Conservation (phyloP, 306 rosid genomes). For the Malus sylvestris region DNA sequence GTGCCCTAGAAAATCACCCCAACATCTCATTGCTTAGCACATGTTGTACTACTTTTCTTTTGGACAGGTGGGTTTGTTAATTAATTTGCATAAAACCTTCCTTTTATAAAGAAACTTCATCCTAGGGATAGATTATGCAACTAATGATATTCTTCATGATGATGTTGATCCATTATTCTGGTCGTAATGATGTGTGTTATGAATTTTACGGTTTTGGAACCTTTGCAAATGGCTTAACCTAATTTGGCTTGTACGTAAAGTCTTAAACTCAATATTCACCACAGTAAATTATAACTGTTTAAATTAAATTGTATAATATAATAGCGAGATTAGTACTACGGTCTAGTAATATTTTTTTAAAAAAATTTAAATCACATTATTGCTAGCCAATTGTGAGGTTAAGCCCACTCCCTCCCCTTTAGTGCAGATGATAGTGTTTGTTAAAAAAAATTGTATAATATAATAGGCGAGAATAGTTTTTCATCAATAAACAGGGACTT, state of each 20-base stretch:
- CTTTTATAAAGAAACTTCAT: constrained; percentile 10
- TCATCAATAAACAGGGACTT: too few relatives aligned
- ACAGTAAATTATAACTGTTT: background rate
- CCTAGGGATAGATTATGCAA: constrained; percentile 21
- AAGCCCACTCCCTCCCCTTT: accelerated
- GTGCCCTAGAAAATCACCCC: constrained; percentile 83
- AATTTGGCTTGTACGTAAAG: background rate
- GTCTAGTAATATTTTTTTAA: accelerated
- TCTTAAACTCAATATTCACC: background rate
- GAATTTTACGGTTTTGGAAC: background rate
- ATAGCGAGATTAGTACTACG: too few relatives aligned
- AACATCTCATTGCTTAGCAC: constrained; percentile 64
- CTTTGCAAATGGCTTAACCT: background rate
- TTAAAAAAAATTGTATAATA: too few relatives aligned
- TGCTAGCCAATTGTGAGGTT: too few relatives aligned
- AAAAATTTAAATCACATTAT: too few relatives aligned
- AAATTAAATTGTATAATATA: too few relatives aligned
- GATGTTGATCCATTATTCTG: constrained; percentile 25
- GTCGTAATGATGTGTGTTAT: constrained; percentile 15
- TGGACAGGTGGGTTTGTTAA: constrained; percentile 28
- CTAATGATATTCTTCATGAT: constrained; percentile 48
- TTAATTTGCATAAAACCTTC: constrained; percentile 4
- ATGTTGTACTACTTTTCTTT: constrained; percentile 50
- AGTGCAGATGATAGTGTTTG: too few relatives aligned
- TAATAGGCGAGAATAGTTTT: too few relatives aligned